Percentiles rank a stretch among this genome's conserved stretches.
Conservation (phyloP, 371 early-diverging fungal genomes). For the Neoconidiobolus thromboides region DNA sequence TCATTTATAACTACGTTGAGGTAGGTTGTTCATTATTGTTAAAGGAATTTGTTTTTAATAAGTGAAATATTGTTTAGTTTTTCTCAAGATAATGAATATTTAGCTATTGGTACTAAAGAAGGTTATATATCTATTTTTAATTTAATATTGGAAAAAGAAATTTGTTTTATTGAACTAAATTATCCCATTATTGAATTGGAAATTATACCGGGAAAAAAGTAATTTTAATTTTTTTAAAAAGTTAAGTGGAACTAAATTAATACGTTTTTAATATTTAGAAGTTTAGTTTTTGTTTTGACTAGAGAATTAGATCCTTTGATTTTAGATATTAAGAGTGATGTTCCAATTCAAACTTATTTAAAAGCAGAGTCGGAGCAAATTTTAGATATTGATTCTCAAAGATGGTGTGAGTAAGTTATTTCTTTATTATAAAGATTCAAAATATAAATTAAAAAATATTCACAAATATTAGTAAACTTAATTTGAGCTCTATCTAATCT, state of each 20-base stretch:
- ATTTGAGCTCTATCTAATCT: neutral
- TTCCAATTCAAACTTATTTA: neutral
- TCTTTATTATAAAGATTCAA: too few relatives aligned
- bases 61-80: neutral
- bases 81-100: slow-evolving; percentile 8
- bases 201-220: neutral
- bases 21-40: neutral
- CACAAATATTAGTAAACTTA: neutral
- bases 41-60: neutral
- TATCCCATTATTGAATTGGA: neutral
- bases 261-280: neutral
- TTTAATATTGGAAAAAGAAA: slow-evolving; percentile 26
- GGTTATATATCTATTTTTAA: slow-evolving; percentile 67
- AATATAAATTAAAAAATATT: neutral
- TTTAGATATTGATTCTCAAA: neutral
- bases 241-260: neutral
- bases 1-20: neutral
- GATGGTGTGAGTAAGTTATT: neutral
- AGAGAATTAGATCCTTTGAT: neutral
- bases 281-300: neutral
- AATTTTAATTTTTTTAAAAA: neutral
- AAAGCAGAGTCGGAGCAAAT: neutral
- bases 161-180: slow-evolving; percentile 1
- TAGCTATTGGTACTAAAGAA: slow-evolving; percentile 69
- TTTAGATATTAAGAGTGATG: neutral